Conservation (phyloP, 139 green algal genomes). For the Prasinococcaceae sp. region DNA sequence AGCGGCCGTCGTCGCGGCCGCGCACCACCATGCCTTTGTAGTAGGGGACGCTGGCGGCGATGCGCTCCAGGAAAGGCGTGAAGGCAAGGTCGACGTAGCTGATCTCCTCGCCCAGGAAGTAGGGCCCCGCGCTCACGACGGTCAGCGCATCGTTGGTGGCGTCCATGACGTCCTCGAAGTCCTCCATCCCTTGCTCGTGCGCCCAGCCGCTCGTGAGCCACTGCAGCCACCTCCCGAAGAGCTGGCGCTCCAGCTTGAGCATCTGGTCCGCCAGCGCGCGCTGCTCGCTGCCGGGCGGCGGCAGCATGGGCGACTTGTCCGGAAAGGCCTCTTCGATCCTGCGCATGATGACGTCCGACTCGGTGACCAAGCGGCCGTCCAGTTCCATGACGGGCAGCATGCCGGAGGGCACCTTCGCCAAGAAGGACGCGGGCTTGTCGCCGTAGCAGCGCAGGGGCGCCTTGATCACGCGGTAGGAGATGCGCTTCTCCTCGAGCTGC, state of each 20-base stretch:
- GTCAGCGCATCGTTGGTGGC: constrained; percentile 37
- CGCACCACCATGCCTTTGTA: constrained; percentile 79
- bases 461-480: constrained; percentile 54
- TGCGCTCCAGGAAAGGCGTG: constrained; percentile 83
- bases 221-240: constrained; percentile 30
- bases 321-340: constrained; percentile 41
- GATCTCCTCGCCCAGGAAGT: constrained; percentile 69
- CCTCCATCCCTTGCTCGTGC: constrained; percentile 15
- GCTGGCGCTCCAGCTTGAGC: constrained; percentile 61
- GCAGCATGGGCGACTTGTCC: constrained; percentile 55
- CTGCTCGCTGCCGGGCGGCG: constrained; percentile 27
- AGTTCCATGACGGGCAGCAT: constrained; percentile 49
- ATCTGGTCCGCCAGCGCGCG: constrained; percentile 34
- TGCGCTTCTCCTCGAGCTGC: constrained; percentile 90
- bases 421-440: constrained; percentile 50
- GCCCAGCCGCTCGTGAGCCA: constrained; percentile 29
- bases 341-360: constrained; percentile 33
- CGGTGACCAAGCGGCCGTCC: constrained; percentile 60
- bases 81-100: constrained; percentile 39
- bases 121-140: constrained; percentile 40
- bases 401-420: constrained; percentile 34
- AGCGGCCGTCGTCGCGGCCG: constrained; percentile 20
- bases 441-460: constrained; percentile 55
- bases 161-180: constrained; percentile 49
- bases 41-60: constrained; percentile 59